Evolutionary conservation across 1,284 basidiomycete genomes (phyloP), one percentile per base, ranked within the genome.

Genomic region (Agaricales sp.): DNA sequence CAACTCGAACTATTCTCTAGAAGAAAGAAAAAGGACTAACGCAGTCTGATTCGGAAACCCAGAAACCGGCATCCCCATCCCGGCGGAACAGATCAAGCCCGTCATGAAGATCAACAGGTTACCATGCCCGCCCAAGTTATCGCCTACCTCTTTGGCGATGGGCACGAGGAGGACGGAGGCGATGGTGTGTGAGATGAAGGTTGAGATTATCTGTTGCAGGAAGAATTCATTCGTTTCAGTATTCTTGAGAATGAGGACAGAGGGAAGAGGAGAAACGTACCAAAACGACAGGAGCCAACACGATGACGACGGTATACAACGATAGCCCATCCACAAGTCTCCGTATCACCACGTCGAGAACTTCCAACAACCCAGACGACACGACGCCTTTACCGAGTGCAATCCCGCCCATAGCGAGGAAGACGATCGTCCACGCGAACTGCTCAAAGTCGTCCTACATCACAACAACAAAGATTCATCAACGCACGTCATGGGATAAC

Each of bases 371-470:
- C 0, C 96, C 95, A 38, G 91, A 95, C 1, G 88, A 86, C 16
- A 83, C 78, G 2, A 99, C 95, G 1, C 92, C 94, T 62, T 97
- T 92, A 45, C 95, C 96, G 2, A 98, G 78, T 0, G 93, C 92
- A 47, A 98, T 95, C 26, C 96, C 95, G 16, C 96, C 95, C 95
- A 99, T 99, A n/a, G 92, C 92, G 48, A 94, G 73, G 68, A 92
- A 88, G 22, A 95, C 92, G 53, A 96, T 93, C 0, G 87, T 87
- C 92, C 92, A 96, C 53, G 87, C 76, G 68, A 94, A 94, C 58
- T 88, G 87, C 61, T 94, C 92, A 65, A 96, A 96, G 66, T 96
- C 92, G 58, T 93, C 90, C 90, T 92, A 61, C 39, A 50, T 38
- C 16, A 48, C 3, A 26, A 16, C 45, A 26, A 46, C 21, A 35